Base-by-base conservation (phyloP, 495 filamentous ascomycete genomes). In the Elaphomyces granulatus region DNA sequence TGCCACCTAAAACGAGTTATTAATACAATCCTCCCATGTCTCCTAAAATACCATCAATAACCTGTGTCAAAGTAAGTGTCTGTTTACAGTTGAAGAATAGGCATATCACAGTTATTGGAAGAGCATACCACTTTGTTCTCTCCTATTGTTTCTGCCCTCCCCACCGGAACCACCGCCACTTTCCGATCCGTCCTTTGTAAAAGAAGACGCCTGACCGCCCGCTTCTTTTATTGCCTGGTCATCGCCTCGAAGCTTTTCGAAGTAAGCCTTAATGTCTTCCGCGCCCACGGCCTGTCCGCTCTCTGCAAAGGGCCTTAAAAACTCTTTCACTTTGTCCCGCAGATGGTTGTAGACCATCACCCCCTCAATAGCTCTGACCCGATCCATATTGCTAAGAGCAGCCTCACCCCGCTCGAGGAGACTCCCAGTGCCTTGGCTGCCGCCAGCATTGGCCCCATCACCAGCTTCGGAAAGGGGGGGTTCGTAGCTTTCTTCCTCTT, bases 311-410 rank as follows among this genome's bases (percentile, higher is more conserved):
- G 93, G 83, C 52, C 81, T 72, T 42, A 98, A 71, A 54, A 98
- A 96, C 2, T 74, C 74, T 69, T 86, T 95, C 10, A 98, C 75
- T 50, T 88, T 87, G 35, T 95, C 88, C 47, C 88, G 87, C 15
- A 98, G 71, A 45, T 90, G 77, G 48, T 94, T 94, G 57, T 95
- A 98, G 9, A 83, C 85, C 85, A 94, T 94, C 8, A 92, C 88
- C 15, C 90, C 90, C 57, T 98, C 87, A 45, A 98, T 94, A 3
- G 90, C 90, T 15, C 78, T 66, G 14, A 96, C 87, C 2, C 90
- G 78, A 55, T 96, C 90, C 15, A 98, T 75, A 45, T 81, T 87
- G 55, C 74, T 83, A 19, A 98, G 67, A 0, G 87, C 90, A 17
- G 80, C 83, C 55, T 96, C 88, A 30, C 88, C 90, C 15, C 83